Evolutionary conservation across 768 basidiomycete species (phyloP).

Genomic region (Chalciporus chontae): DNA sequence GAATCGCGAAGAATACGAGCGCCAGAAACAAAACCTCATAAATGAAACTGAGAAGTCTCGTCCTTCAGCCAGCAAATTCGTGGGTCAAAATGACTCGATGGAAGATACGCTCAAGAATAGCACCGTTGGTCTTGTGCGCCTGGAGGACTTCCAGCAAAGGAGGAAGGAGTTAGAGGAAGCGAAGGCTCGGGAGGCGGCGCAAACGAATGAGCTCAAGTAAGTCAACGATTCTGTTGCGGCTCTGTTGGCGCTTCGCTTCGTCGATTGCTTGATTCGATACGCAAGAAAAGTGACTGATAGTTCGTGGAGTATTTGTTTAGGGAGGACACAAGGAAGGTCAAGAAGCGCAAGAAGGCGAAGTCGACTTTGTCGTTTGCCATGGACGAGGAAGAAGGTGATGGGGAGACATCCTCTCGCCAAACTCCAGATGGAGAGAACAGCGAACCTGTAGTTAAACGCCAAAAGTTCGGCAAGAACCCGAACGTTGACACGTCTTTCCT

Average conservation of each 20-base stretch:
- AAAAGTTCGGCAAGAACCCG: constrained; percentile 91
- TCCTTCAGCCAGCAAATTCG: constrained; percentile 83
- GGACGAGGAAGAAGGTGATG: constrained; percentile 70
- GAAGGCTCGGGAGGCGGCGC: constrained; percentile 84
- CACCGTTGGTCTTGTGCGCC: constrained; percentile 86
- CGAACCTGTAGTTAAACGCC: constrained; percentile 58
- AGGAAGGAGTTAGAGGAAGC: constrained; percentile 89
- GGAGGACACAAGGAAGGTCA: constrained; percentile 79
- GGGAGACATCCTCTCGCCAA: constrained; percentile 37
- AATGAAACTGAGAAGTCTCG: constrained; percentile 91
- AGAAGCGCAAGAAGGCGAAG: constrained; percentile 93
- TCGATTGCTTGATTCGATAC: constrained; percentile 1
- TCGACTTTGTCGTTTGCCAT: constrained; percentile 88
- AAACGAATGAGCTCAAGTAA: constrained; percentile 84
- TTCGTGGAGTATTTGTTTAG: constrained; percentile 82
- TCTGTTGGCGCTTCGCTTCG: not conserved
- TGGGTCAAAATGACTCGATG: constrained; percentile 91
- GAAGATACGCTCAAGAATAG: constrained; percentile 89
- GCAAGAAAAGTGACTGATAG: constrained; percentile 55
- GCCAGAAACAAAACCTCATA: constrained; percentile 76
- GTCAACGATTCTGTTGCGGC: constrained; percentile 33
- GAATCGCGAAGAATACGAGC: constrained; percentile 77
- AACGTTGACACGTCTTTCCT: constrained; percentile 97
- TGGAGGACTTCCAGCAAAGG: constrained; percentile 91
- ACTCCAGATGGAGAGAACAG: constrained; percentile 36